Conservation (phyloP, 2,329 filamentous ascomycete genomes). For the Fusarium neocosmosporiellum region DNA sequence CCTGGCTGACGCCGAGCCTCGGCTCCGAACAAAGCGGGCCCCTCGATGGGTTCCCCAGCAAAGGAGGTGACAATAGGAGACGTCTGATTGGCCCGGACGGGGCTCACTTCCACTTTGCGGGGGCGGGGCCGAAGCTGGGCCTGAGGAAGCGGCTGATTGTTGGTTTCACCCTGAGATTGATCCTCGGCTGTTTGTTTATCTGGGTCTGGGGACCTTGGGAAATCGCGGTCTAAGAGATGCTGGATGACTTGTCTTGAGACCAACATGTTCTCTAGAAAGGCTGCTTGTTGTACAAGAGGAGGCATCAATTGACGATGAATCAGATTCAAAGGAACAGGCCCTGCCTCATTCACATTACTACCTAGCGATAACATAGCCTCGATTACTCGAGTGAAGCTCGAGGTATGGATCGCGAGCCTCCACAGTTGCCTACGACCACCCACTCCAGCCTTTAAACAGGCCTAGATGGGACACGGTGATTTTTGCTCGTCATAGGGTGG, state of each 20-base stretch:
- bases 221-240: not conserved
- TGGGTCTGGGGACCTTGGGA: not conserved
- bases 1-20: constrained; percentile 28
- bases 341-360: not conserved
- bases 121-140: constrained; percentile 30
- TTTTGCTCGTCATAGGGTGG: not conserved
- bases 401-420: not conserved
- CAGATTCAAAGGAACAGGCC: not conserved
- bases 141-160: not conserved
- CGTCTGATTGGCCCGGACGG: constrained; percentile 25
- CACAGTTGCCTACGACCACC: not conserved
- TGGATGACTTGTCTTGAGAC: not conserved
- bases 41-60: not conserved
- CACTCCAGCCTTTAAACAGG: not conserved
- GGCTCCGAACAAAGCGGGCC: constrained; percentile 36
- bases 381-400: not conserved
- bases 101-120: constrained; percentile 33
- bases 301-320: not conserved
- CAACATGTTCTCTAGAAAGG: not conserved
- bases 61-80: constrained; percentile 26
- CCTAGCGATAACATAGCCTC: not conserved
- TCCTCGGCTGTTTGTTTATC: constrained; percentile 13
- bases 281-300: not conserved
- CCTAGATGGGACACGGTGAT: not conserved
- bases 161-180: constrained; percentile 33